Evolutionary conservation across 2,329 filamentous ascomycete genomes (phyloP).

Genomic region (Exophiala sideris): DNA sequence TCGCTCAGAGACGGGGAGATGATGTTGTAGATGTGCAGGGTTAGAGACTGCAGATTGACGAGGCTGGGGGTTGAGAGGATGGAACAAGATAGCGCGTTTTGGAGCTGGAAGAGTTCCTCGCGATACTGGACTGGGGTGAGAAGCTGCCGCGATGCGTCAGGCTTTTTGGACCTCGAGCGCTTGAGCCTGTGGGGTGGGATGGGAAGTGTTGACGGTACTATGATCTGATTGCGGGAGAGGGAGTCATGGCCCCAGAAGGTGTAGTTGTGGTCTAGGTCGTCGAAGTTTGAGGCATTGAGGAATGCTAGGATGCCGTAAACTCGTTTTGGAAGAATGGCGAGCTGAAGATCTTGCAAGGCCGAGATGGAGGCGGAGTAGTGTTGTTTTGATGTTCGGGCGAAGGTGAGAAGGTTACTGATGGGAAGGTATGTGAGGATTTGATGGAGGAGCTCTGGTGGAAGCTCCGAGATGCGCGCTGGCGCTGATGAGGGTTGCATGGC

Average conservation of each 20-base stretch:
- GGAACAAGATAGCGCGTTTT: slow-evolving; percentile 19
- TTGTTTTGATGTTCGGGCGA: slow-evolving; percentile 32
- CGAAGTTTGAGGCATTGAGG: slow-evolving; percentile 29
- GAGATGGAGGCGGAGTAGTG: slow-evolving; percentile 32
- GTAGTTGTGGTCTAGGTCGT: slow-evolving; percentile 12
- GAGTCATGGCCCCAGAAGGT: neutral
- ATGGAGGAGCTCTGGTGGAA: slow-evolving; percentile 34
- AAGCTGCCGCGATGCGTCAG: slow-evolving; percentile 7
- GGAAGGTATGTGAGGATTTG: slow-evolving; percentile 34
- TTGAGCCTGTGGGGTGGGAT: neutral
- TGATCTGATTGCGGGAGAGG: slow-evolving; percentile 11
- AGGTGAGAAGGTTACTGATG: slow-evolving; percentile 32
- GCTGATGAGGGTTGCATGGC: no score
- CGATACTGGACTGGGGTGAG: slow-evolving; percentile 9
- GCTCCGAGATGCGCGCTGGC: slow-evolving; percentile 7
- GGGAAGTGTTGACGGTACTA: slow-evolving; percentile 10
- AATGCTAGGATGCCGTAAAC: slow-evolving; percentile 34
- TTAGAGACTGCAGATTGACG: slow-evolving; percentile 18
- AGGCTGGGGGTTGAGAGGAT: slow-evolving; percentile 11
- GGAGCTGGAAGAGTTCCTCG: slow-evolving; percentile 15
- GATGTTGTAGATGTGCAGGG: slow-evolving; percentile 29
- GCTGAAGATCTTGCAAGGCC: slow-evolving; percentile 32
- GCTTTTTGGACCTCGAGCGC: slow-evolving; percentile 1
- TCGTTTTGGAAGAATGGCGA: slow-evolving; percentile 35
- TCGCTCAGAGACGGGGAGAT: slow-evolving; percentile 33